Percentiles rank a stretch among this genome's conserved stretches.
phyloP scores from a whole-genome alignment of 2,329 filamentous ascomycete genomes.

The Apiospora pterosperma region DNA sequence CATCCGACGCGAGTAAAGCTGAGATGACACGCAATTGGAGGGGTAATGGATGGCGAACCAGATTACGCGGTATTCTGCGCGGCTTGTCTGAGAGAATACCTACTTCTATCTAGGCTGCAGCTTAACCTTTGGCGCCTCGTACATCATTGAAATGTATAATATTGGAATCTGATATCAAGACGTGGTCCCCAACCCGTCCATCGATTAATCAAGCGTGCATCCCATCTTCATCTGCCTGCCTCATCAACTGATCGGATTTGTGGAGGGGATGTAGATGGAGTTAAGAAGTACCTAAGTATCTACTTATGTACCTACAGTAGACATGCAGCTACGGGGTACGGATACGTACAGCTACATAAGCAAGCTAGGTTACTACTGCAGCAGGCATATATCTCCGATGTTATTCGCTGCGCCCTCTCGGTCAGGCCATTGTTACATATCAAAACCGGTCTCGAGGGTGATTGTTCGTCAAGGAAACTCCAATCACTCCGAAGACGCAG shows the following conservation, averaged over 20 bases:
- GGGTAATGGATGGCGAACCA: conserved; percentile 9
- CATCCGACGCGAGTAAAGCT: neutral
- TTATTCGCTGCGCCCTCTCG: neutral
- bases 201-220: no score
- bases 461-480: neutral
- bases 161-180: neutral
- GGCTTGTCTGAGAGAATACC: neutral
- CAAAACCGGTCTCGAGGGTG: neutral
- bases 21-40: neutral
- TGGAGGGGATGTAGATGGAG: no score
- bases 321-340: no score
- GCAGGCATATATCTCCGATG: neutral
- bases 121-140: neutral
- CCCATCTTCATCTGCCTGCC: no score
- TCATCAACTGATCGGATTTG: no score
- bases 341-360: no score
- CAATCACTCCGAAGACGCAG: neutral
- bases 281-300: no score
- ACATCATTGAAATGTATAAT: neutral
- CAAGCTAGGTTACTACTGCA: no score
- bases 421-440: neutral
- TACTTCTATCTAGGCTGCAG: neutral
- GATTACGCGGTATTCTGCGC: conserved; percentile 12
- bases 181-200: neutral
- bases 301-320: no score